A percentile compares a stretch with the other conserved stretches of the same genome.
Evolutionary conservation across 352 stramenopile species (phyloP).

Genomic region (Phytophthora cryptogea): DNA sequence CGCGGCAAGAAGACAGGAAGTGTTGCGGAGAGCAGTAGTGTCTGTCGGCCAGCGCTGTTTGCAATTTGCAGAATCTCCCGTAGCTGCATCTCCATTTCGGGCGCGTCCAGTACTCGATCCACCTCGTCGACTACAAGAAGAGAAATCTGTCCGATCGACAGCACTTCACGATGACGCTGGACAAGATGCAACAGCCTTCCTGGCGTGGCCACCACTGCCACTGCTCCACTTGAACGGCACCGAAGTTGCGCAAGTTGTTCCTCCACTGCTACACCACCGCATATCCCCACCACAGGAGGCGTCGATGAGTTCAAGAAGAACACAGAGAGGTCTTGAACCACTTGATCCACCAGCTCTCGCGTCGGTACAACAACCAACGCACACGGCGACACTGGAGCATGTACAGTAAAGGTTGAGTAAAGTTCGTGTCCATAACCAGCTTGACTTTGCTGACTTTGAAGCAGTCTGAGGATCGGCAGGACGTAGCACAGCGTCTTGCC

Average conservation of each 20-base stretch:
- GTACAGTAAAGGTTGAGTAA: slow-evolving; percentile 46
- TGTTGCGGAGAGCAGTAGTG: slow-evolving; percentile 95
- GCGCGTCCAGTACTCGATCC: slow-evolving; percentile 94
- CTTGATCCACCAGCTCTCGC: slow-evolving; percentile 95
- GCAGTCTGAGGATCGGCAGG: slow-evolving; percentile 83
- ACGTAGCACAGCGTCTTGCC: slow-evolving; percentile 98
- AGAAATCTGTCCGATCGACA: slow-evolving; percentile 40
- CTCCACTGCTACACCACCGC: slow-evolving; percentile 43
- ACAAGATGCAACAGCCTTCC: slow-evolving; percentile 63
- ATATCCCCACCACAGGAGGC: slow-evolving; percentile 45
- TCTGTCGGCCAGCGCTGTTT: slow-evolving; percentile 70
- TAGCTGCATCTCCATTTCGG: slow-evolving; percentile 92
- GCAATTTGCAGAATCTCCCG: slow-evolving; percentile 91
- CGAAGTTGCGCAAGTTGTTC: slow-evolving; percentile 46
- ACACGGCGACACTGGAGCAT: slow-evolving; percentile 32
- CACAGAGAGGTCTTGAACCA: slow-evolving; percentile 76
- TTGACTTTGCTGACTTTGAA: slow-evolving; percentile 24
- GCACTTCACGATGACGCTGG: slow-evolving; percentile 17
- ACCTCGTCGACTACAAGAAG: slow-evolving; percentile 95
- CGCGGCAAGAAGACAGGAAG: slow-evolving; percentile 89
- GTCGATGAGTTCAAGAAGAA: slow-evolving; percentile 30
- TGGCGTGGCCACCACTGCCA: slow-evolving; percentile 57
- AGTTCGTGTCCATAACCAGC: slow-evolving; percentile 49
- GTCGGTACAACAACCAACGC: slow-evolving; percentile 95
- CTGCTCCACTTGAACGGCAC: slow-evolving; percentile 13